Percentiles rank a stretch among this genome's conserved stretches.
Evolutionary conservation across 176 grass and related monocot genomes (phyloP).

Genomic region (Elymus sibiricus): DNA sequence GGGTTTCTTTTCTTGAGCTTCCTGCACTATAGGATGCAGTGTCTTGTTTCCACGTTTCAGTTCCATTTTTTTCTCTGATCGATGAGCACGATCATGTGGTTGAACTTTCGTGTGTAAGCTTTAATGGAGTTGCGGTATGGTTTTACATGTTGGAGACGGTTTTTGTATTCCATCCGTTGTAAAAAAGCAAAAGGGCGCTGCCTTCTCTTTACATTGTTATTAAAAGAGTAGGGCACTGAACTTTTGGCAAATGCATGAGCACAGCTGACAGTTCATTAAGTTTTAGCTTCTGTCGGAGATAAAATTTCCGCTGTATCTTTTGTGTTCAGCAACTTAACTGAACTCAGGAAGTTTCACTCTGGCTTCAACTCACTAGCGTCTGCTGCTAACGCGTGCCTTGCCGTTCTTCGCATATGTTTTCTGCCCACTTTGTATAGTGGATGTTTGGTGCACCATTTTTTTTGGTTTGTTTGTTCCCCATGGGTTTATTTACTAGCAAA

Average conservation of each 20-base stretch:
- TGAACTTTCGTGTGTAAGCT: conserved; percentile 20
- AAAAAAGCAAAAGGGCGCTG: neutral
- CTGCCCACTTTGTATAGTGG: too few relatives aligned
- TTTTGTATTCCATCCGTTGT: neutral
- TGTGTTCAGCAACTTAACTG: neutral
- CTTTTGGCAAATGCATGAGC: neutral
- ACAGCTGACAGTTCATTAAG: neutral
- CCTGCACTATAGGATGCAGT: neutral
- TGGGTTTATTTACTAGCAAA: too few relatives aligned
- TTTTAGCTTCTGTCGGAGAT: neutral
- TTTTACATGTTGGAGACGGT: neutral
- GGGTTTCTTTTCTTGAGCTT: neutral
- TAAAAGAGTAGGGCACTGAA: neutral
- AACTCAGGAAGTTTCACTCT: neutral
- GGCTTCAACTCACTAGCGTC: too few relatives aligned
- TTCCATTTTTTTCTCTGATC: conserved; percentile 9
- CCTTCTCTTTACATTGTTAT: neutral
- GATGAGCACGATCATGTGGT: neutral
- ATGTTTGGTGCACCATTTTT: too few relatives aligned
- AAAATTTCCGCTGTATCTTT: neutral
- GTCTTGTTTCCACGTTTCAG: neutral
- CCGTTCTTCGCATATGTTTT: too few relatives aligned
- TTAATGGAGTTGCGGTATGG: conserved; percentile 1
- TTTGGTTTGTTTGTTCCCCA: too few relatives aligned
- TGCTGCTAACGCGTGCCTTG: too few relatives aligned